These are phyloP conservation scores for Jimgerdemannia lactiflua DNA, from an alignment of 192 early-diverging fungal genomes.

Conservation along the genomic window DNA sequence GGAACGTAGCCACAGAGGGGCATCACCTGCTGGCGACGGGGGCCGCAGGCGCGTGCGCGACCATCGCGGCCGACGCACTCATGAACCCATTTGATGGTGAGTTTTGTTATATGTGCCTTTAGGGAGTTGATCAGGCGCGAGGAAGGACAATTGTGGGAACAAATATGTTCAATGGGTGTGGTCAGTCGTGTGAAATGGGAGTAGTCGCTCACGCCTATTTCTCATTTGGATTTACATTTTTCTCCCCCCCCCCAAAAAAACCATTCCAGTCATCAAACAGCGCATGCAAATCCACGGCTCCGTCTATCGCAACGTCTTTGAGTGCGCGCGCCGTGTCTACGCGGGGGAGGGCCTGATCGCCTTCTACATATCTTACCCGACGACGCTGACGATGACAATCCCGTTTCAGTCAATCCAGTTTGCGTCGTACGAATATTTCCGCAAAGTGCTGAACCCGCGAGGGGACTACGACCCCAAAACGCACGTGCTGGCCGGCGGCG, in stretches of 20 bases:
- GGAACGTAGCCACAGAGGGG: constrained; percentile 38
- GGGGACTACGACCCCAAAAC: constrained; percentile 83
- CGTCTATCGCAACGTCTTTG: constrained; percentile 61
- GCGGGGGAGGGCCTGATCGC: constrained; percentile 76
- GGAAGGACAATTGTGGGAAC: no score
- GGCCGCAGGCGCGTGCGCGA: constrained; percentile 87
- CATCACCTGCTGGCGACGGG: constrained; percentile 59
- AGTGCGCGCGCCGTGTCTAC: constrained; percentile 70
- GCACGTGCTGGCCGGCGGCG: constrained; percentile 82
- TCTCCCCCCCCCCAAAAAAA: no score
- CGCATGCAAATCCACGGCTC: constrained; percentile 88
- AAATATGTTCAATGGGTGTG: no score
- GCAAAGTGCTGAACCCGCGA: constrained; percentile 76
- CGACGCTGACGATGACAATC: constrained; percentile 90
- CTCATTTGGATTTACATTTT: no score
- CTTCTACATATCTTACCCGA: constrained; percentile 94
- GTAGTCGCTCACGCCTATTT: no score
- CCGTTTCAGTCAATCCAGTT: constrained; percentile 96
- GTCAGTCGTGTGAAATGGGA: no score
- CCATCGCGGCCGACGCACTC: constrained; percentile 81
- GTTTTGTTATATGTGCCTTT: no score
- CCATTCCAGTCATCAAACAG: constrained; percentile 92
- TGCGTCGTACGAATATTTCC: constrained; percentile 86
- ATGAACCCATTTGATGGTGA: constrained; percentile 97
- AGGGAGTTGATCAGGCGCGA: no score